These are phyloP conservation scores for Stropharia rugosoannulata DNA, from an alignment of 768 basidiomycete species.

Conservation along the genomic window DNA sequence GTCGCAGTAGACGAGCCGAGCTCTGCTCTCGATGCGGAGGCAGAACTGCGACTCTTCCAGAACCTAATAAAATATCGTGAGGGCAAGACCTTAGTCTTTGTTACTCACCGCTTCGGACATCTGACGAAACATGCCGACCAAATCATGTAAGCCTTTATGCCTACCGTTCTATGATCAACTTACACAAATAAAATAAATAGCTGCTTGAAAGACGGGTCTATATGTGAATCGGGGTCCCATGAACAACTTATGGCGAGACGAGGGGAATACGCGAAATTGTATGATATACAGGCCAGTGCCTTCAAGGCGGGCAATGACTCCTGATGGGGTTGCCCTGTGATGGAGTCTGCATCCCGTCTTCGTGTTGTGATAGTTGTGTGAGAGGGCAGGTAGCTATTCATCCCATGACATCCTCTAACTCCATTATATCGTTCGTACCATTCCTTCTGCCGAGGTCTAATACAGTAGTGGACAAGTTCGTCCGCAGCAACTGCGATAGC, in stretches of 20 bases:
- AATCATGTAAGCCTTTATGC: slow-evolving; percentile 41
- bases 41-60: slow-evolving; percentile 47
- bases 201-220: slow-evolving; percentile 42
- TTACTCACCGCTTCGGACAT: slow-evolving; percentile 55
- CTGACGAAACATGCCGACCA: slow-evolving; percentile 48
- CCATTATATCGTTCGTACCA: too few species aligned
- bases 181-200: slow-evolving; percentile 19
- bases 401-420: neutral
- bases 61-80: slow-evolving; percentile 33
- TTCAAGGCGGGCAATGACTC: slow-evolving; percentile 10
- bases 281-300: slow-evolving; percentile 35
- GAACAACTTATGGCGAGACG: slow-evolving; percentile 30
- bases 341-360: neutral
- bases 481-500: too few species aligned
- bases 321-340: neutral
- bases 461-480: too few species aligned
- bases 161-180: neutral
- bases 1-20: slow-evolving; percentile 60
- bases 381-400: neutral
- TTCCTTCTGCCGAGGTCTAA: too few species aligned
- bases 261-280: slow-evolving; percentile 43
- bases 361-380: neutral
- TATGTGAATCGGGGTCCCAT: slow-evolving; percentile 43
- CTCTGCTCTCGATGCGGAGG: slow-evolving; percentile 54
- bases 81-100: slow-evolving; percentile 56